These are phyloP conservation scores for Blastocystis sp. DNA, from an alignment of 352 stramenopile species.

Conservation along the genomic window DNA sequence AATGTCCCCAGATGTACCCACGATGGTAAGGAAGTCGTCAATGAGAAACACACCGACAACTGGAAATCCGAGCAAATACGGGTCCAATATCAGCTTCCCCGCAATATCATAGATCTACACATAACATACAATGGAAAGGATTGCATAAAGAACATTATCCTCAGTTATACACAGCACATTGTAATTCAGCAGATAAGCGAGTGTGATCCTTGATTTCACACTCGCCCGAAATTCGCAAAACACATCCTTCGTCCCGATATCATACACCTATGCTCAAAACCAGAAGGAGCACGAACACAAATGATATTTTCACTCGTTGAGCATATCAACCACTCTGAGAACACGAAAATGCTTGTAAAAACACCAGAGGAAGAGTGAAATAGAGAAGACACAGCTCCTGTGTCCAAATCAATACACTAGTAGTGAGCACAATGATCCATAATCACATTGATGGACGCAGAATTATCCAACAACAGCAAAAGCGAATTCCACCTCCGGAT, in stretches of 20 bases:
- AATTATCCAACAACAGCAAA: background rate
- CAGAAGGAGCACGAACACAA: background rate
- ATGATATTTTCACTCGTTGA: background rate
- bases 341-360: slow-evolving; percentile 21
- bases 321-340: slow-evolving; percentile 18
- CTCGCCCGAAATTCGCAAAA: slow-evolving; percentile 33
- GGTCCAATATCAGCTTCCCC: background rate
- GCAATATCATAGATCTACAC: slow-evolving; percentile 29
- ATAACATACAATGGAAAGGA: background rate
- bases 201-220: background rate
- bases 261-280: slow-evolving; percentile 18
- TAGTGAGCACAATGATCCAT: background rate
- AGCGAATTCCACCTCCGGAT: background rate
- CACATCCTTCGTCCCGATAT: slow-evolving; percentile 6
- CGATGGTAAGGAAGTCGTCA: background rate
- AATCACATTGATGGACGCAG: background rate
- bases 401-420: background rate
- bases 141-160: background rate
- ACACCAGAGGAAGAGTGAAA: background rate
- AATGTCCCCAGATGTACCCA: background rate
- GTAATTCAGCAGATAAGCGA: slow-evolving; percentile 20
- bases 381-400: background rate
- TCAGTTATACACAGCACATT: slow-evolving; percentile 30
- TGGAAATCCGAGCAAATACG: background rate
- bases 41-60: slow-evolving; percentile 4